Conservation (phyloP, 2,329 filamentous ascomycete genomes). For the Trichothecium roseum region DNA sequence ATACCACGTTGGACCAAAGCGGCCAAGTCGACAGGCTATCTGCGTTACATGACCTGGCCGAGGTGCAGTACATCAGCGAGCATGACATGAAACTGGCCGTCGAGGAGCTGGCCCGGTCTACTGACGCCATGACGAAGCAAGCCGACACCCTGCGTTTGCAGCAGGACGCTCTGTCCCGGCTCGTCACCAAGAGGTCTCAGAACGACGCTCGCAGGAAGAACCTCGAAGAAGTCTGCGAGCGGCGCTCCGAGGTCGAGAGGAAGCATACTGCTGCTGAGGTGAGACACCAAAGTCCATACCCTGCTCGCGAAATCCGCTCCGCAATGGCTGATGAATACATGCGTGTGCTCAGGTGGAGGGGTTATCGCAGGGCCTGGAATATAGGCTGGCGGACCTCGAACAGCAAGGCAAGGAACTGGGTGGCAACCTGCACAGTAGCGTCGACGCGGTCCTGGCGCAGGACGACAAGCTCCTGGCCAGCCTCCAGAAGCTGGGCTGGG, state of each 20-base stretch:
- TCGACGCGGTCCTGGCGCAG: conserved; percentile 40
- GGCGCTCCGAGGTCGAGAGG: conserved; percentile 24
- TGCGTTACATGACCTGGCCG: conserved; percentile 32
- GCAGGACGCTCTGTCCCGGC: conserved; percentile 44
- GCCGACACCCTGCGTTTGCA: conserved; percentile 51
- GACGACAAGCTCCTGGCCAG: conserved; percentile 57
- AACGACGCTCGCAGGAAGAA: conserved; percentile 16
- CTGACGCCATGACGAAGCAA: conserved; percentile 53
- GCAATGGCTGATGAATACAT: too few relatives aligned
- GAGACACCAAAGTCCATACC: too few relatives aligned
- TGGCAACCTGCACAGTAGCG: conserved; percentile 33
- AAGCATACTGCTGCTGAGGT: conserved; percentile 32
- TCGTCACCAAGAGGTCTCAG: conserved; percentile 31
- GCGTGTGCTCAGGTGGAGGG: conserved; percentile 34
- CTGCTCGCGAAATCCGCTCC: too few relatives aligned
- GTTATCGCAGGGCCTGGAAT: conserved; percentile 34
- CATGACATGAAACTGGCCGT: conserved; percentile 51
- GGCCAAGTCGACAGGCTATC: conserved; percentile 37
- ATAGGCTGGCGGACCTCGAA: conserved; percentile 36
- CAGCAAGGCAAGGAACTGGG: conserved; percentile 37
- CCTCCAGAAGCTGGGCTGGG: conserved; percentile 54
- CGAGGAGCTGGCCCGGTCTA: conserved; percentile 53
- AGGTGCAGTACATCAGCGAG: conserved; percentile 43
- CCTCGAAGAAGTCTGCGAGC: conserved; percentile 15
- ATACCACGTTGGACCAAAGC: conserved; percentile 34